phyloP scores from a whole-genome alignment of 2,329 filamentous ascomycete species.

The Fusarium chlamydosporum region DNA sequence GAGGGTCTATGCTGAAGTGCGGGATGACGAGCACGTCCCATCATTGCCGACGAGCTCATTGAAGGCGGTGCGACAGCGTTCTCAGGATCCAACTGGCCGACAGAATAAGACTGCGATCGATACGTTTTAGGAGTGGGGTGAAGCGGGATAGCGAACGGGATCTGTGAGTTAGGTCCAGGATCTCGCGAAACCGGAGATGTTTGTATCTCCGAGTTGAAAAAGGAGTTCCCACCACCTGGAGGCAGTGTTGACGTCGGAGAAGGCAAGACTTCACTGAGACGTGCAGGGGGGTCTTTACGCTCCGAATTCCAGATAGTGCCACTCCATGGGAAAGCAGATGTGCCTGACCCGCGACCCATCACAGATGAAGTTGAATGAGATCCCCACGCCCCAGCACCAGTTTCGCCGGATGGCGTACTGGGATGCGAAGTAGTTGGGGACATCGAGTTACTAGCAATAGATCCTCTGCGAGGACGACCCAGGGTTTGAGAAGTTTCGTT shows the following conservation, averaged over 20 bases:
- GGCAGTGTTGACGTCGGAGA: constrained; percentile 77
- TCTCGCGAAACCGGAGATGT: constrained; percentile 67
- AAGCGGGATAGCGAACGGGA: constrained; percentile 88
- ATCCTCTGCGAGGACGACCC: constrained; percentile 78
- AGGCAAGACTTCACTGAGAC: constrained; percentile 79
- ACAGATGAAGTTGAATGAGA: constrained; percentile 64
- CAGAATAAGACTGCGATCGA: constrained; percentile 96
- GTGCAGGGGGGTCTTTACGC: constrained; percentile 81
- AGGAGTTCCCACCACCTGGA: constrained; percentile 61
- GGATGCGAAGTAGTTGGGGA: constrained; percentile 86
- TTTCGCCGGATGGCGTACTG: constrained; percentile 80
- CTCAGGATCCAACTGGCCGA: constrained; percentile 87
- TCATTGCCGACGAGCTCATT: constrained; percentile 63
- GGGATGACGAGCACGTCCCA: constrained; percentile 71
- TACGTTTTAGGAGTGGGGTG: constrained; percentile 94
- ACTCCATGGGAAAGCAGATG: constrained; percentile 77
- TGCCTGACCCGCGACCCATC: constrained; percentile 64
- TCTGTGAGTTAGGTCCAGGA: constrained; percentile 71
- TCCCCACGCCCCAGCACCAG: constrained; percentile 67
- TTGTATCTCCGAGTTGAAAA: constrained; percentile 67
- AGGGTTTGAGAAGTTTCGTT: constrained; percentile 81
- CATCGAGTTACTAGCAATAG: constrained; percentile 82
- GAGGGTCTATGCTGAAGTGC: constrained; percentile 86
- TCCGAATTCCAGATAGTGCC: constrained; percentile 87
- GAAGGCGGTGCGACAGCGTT: constrained; percentile 56